These are phyloP conservation scores for Fusarium piperis DNA, from an alignment of 2,329 filamentous ascomycete species.

Conservation along the genomic window DNA sequence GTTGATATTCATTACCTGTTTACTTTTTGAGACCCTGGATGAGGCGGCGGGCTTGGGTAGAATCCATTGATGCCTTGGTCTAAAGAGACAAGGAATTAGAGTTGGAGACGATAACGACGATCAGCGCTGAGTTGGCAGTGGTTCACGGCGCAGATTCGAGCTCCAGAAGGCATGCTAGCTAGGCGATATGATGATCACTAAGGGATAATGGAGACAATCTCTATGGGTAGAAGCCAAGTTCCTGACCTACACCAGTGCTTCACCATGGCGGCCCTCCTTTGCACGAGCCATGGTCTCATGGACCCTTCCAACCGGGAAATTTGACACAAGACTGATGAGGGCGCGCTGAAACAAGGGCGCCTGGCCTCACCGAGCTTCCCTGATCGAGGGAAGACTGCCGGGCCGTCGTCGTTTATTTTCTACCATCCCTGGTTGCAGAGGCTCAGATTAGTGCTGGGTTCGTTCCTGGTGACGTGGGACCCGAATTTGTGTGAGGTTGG, in stretches of 20 bases:
- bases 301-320: constrained; percentile 9
- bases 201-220: neutral
- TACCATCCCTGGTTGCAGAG: neutral
- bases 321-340: constrained; percentile 23
- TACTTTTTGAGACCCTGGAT: constrained; percentile 3
- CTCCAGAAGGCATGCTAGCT: neutral
- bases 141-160: constrained; percentile 13
- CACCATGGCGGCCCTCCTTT: constrained; percentile 26
- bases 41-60: neutral
- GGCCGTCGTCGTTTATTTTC: neutral
- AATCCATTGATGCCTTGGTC: constrained; percentile 4
- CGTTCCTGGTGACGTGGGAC: neutral
- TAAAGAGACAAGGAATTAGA: constrained; percentile 18
- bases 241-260: constrained; percentile 26
- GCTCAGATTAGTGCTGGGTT: neutral
- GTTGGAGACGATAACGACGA: constrained; percentile 11
- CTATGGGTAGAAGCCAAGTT: constrained; percentile 4
- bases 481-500: neutral
- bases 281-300: constrained; percentile 26
- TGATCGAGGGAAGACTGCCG: neutral
- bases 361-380: neutral
- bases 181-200: constrained; percentile 7
- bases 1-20: constrained; percentile 7
- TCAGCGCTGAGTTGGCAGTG: constrained; percentile 32
- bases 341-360: constrained; percentile 31